A percentile compares a stretch with the other conserved stretches of the same genome.
Conservation (phyloP, 345 rosid genomes). For the Erodium maritimum region DNA sequence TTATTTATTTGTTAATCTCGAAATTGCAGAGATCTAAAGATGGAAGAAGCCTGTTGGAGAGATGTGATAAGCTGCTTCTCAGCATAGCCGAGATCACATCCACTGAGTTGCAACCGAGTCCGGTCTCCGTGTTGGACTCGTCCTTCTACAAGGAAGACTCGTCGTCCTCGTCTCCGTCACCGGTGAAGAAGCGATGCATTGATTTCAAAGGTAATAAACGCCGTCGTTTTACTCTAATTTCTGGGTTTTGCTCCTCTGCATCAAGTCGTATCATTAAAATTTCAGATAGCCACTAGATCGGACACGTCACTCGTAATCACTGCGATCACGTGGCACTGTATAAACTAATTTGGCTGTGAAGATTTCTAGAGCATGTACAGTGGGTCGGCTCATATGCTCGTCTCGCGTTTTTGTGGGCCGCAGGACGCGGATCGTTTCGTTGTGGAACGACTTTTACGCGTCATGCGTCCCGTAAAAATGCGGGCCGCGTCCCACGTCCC, state of each 20-base stretch:
- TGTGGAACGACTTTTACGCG: too few species aligned
- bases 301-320: too few species aligned
- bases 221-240: neutral
- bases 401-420: too few species aligned
- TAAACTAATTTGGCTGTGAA: too few species aligned
- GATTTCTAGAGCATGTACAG: too few species aligned
- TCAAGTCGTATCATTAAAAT: too few species aligned
- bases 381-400: too few species aligned
- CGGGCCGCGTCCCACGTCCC: too few species aligned
- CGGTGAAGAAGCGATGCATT: slow-evolving; percentile 69
- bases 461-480: too few species aligned
- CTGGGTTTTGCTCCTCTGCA: neutral
- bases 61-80: slow-evolving; percentile 78
- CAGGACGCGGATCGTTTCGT: too few species aligned
- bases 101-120: slow-evolving; percentile 78
- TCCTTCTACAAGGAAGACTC: slow-evolving; percentile 76
- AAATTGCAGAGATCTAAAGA: slow-evolving; percentile 47
- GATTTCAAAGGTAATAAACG: slow-evolving; percentile 48
- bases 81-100: slow-evolving; percentile 83
- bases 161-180: slow-evolving; percentile 79
- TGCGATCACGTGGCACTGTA: too few species aligned
- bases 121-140: slow-evolving; percentile 91
- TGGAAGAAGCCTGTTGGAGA: slow-evolving; percentile 59
- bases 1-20: slow-evolving; percentile 27
- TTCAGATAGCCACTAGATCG: too few species aligned